phyloP scores from a whole-genome alignment of 768 basidiomycete genomes.

The Obba rivulosa region DNA sequence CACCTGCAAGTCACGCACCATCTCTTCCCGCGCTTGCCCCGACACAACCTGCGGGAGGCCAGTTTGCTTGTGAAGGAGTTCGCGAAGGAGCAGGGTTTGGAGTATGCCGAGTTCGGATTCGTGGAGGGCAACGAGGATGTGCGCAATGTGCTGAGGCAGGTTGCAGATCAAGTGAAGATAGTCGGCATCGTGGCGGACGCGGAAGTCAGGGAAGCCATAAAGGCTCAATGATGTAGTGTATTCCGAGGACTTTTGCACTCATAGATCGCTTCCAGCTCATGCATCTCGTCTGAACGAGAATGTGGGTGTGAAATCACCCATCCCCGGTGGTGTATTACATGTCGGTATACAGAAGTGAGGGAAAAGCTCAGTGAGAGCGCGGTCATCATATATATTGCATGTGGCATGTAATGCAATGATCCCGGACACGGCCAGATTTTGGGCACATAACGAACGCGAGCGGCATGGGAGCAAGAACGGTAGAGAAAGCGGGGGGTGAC shows the following conservation, averaged over 20 bases:
- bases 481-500: slow-evolving; percentile 11
- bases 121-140: slow-evolving; percentile 83
- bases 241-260: background rate
- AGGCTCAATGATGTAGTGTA: slow-evolving; percentile 14
- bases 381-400: slow-evolving; percentile 25
- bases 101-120: slow-evolving; percentile 91
- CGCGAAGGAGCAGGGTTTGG: slow-evolving; percentile 76
- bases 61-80: slow-evolving; percentile 83
- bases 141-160: slow-evolving; percentile 69
- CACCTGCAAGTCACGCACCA: slow-evolving; percentile 98
- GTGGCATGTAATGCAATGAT: slow-evolving; percentile 29
- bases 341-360: background rate
- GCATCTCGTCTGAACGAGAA: too few species aligned
- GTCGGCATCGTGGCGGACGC: slow-evolving; percentile 75
- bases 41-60: slow-evolving; percentile 86
- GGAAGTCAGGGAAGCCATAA: slow-evolving; percentile 65
- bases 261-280: background rate
- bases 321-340: too few species aligned
- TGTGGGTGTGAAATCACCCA: too few species aligned
- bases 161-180: slow-evolving; percentile 84
- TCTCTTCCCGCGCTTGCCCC: slow-evolving; percentile 90
- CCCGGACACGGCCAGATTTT: slow-evolving; percentile 32
- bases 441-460: slow-evolving; percentile 24
- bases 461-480: slow-evolving; percentile 17
- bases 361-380: slow-evolving; percentile 1